These are phyloP conservation scores for Heimioporus punctisporus DNA, from an alignment of 1,284 basidiomycete species.

Conservation along the genomic window DNA sequence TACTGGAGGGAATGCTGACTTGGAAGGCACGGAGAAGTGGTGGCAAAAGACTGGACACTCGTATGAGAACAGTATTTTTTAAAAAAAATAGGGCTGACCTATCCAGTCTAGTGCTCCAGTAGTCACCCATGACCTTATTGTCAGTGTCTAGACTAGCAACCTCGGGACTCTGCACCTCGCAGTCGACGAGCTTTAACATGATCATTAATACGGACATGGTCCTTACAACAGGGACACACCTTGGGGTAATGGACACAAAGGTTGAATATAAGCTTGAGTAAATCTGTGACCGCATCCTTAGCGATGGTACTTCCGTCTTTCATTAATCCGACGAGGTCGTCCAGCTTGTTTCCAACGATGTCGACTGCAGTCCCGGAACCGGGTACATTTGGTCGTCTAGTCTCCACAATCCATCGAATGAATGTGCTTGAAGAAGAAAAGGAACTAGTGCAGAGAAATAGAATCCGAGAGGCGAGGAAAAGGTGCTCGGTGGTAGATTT, in stretches of 20 bases:
- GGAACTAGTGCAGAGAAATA: conserved; percentile 72
- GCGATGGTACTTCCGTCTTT: conserved; percentile 50
- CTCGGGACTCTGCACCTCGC: conserved; percentile 43
- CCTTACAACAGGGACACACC: conserved; percentile 29
- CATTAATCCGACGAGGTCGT: conserved; percentile 50
- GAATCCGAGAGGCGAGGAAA: conserved; percentile 75
- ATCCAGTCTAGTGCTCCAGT: conserved; percentile 71
- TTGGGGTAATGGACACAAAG: conserved; percentile 71
- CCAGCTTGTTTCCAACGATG: conserved; percentile 61
- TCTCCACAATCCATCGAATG: conserved; percentile 61
- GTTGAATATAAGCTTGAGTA: conserved; percentile 81
- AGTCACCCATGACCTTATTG: conserved; percentile 55
- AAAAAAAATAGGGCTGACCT: conserved; percentile 44
- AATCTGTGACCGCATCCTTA: conserved; percentile 75
- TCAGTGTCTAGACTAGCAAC: conserved; percentile 22
- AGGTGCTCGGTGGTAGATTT: conserved; percentile 64
- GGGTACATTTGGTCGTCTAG: conserved; percentile 43
- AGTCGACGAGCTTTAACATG: conserved; percentile 43
- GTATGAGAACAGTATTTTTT: conserved; percentile 2
- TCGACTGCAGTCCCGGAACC: conserved; percentile 57
- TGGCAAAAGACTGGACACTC: conserved; percentile 45
- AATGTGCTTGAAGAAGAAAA: conserved; percentile 42
- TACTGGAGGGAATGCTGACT: conserved; percentile 55
- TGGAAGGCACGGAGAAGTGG: conserved; percentile 66
- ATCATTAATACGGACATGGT: neutral